Evolutionary conservation across 75 land plant genomes (phyloP), one percentile per base, ranked within the genome.

Genomic region (Pinus taeda): DNA sequence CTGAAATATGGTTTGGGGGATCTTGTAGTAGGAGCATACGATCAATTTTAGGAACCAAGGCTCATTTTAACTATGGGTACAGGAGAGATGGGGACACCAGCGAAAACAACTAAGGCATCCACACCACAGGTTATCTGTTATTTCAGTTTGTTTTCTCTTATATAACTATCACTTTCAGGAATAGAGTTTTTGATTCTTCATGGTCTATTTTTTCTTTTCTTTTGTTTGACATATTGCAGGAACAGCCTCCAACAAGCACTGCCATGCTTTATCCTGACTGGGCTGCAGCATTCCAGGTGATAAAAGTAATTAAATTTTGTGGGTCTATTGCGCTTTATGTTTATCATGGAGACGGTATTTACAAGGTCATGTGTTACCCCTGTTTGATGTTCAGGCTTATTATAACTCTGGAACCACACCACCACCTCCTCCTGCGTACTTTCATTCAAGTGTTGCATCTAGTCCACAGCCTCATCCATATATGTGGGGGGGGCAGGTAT

Each of bases 401-500:
- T 91, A 82, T 77, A 71, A 71, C 15, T 59, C 81, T 57, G 87
- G 87, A 13, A 80, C 76, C 15, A 18, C 87, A 57, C 91, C 89
- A 30, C 82, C 88, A 56, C 94, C 94, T 56, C 90, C 94, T 63
- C 88, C 85, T 76, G 94, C 92, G 7, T 90, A 79, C 70, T 80
- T 90, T 69, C 79, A 82, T 74, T 77, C 85, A 6, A 21, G 79
- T 12, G 81, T 79, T 75, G 86, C 85, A 21, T 86, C 90, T 14
- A 88, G 88, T 72, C 91, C 91, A 21, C 92, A 87, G 59, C 83
- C 90, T 73, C 92, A 84, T 75, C 96, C 93, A 3, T 94, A 91
- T 76, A 90, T 94, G 85, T 94, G 97, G 97, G 92, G 90, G 17
- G 87, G 81, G 39, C 92, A 90, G 89, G 92, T 90, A 75, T 49